Conservation (phyloP, 192 early-diverging fungal genomes). For the Dissophora ornata region DNA sequence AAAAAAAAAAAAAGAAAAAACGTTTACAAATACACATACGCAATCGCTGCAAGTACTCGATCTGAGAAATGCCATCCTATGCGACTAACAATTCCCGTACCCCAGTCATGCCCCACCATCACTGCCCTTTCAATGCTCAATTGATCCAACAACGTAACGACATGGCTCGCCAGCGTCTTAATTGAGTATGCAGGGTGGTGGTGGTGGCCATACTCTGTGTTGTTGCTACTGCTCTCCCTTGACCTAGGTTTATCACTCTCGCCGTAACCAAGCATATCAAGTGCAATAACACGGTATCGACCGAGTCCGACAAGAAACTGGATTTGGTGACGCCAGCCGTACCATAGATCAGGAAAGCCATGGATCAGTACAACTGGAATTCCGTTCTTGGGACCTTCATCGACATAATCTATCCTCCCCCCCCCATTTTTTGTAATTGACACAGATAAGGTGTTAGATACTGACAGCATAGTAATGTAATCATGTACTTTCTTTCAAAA, state of each 20-base stretch:
- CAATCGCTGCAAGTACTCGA: conserved; percentile 3
- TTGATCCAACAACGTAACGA: conserved; percentile 68
- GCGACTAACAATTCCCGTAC: neutral
- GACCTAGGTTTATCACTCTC: conserved; percentile 28
- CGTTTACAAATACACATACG: conserved; percentile 1
- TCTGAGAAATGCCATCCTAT: conserved; percentile 20
- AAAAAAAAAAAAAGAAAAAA: conserved; percentile 4
- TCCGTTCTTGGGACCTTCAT: conserved; percentile 18
- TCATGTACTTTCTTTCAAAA: no score
- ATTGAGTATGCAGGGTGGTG: conserved; percentile 4
- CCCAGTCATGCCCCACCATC: conserved; percentile 77
- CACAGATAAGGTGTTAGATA: no score
- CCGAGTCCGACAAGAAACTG: conserved; percentile 56
- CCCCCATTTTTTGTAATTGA: no score
- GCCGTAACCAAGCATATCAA: conserved; percentile 62
- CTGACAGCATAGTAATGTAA: no score
- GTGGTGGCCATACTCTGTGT: neutral
- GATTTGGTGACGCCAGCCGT: conserved; percentile 55
- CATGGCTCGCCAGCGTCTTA: conserved; percentile 28
- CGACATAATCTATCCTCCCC: conserved; percentile 36
- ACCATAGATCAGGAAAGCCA: conserved; percentile 51
- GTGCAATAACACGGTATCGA: conserved; percentile 62
- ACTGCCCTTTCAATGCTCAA: conserved; percentile 60
- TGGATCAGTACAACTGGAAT: conserved; percentile 28
- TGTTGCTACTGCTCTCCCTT: neutral